Base-by-base conservation (phyloP, 257 asterid species). In the Parsonsia alboflavescens region DNA sequence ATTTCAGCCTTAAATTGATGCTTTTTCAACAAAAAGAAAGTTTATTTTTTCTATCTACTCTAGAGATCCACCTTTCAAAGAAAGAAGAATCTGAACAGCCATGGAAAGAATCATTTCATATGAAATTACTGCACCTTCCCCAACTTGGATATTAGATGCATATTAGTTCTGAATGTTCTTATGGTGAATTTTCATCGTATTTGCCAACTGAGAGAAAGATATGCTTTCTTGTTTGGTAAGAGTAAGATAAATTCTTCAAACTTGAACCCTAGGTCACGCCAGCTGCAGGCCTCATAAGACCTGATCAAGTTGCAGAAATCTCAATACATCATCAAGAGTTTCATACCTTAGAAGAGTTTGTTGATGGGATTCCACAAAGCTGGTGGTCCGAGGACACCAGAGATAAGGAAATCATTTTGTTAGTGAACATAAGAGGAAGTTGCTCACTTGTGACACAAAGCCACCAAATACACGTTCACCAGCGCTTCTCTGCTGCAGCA, bases 361-460 rank as follows among this genome's bases (percentile, higher is more conserved):
- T 79, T 0, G 92, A 93, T 2, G 91, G 97, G 58, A 17, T 77
- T 10, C 89, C 96, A 39, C 97, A 90, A 13, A 86, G 90, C 80
- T 87, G 94, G 96, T 86, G 97, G 96, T 87, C 93, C 0, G 89
- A 90, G 74, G 97, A 93, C 73, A 84, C 88, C 21, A 89, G 88
- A 74, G 95, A 89, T 12, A 89, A 88, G 78, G 93, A 90, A 84
- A 89, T 86, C 42, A 65, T 88, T 30, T 83, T 93, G 84, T 22
- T 88, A 75, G 87, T 93, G 68, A 83, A 78, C 28, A 79, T 93
- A 59, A 78, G 78, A 62, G 93, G 96, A 71, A 80, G 83, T 33
- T 80, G 85, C 81, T 80, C 98, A 2, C 78, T 85, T 0, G 86
- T 83, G 45, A 77, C 80, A 8, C 81, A 74, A 72, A 88, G 80